A percentile compares a stretch with the other conserved stretches of the same genome.
Conservation (phyloP, 441 rosid species). For the Euphorbia corollata region DNA sequence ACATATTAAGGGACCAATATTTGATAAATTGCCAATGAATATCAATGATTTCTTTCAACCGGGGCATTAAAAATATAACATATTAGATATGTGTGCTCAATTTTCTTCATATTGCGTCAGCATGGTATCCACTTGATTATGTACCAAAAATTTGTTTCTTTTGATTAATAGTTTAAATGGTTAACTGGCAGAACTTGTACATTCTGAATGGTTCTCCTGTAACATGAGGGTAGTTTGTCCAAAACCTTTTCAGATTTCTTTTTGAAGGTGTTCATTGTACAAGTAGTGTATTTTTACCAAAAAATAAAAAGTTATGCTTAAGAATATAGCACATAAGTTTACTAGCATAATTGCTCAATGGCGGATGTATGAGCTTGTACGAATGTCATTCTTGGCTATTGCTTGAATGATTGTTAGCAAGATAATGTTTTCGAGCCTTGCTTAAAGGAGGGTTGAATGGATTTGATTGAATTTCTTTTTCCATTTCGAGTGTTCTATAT, state of each 20-base stretch:
- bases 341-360: not conserved
- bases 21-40: not conserved
- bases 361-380: not conserved
- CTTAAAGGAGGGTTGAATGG: not conserved
- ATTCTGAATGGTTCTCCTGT: not conserved
- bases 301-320: not conserved
- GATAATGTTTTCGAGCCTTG: not conserved
- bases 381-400: not conserved
- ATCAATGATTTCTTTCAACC: not conserved
- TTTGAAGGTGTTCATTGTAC: not conserved
- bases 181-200: too few species aligned
- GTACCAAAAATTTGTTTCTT: not conserved
- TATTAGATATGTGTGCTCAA: not conserved
- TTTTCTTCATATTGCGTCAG: not conserved
- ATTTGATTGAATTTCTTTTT: conserved; percentile 6
- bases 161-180: conserved; percentile 3
- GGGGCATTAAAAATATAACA: not conserved
- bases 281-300: not conserved
- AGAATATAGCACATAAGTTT: too few species aligned
- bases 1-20: not conserved
- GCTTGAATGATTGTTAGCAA: not conserved
- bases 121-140: not conserved
- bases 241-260: not conserved
- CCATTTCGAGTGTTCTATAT: conserved; percentile 19
- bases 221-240: not conserved